Evolutionary conservation across 805 yeast species (phyloP).

Genomic region (Clavispora carvajalis): DNA sequence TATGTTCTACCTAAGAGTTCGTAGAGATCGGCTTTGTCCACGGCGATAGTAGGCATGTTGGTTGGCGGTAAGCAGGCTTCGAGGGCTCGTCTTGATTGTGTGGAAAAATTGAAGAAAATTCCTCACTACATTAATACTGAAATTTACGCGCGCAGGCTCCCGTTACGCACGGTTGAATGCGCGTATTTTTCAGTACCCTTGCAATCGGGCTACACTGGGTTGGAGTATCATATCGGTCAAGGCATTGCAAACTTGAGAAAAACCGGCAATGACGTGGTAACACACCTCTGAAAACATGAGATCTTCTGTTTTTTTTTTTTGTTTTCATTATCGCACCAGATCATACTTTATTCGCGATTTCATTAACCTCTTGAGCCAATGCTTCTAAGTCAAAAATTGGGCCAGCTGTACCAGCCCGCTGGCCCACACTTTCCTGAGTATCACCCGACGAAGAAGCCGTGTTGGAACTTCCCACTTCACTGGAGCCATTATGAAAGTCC

Average conservation of each 20-base stretch:
- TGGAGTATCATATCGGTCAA: too few relatives aligned
- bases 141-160: slow-evolving; percentile 8
- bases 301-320: neutral
- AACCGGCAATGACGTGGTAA: too few relatives aligned
- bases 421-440: neutral
- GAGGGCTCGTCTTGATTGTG: neutral
- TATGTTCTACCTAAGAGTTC: slow-evolving; percentile 56
- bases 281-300: too few relatives aligned
- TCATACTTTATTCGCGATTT: slow-evolving; percentile 31
- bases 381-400: slow-evolving; percentile 43
- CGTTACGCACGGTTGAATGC: neutral
- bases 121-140: slow-evolving; percentile 10
- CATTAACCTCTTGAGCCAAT: slow-evolving; percentile 38
- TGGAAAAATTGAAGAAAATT: slow-evolving; percentile 10
- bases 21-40: slow-evolving; percentile 89
- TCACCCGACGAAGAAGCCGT: neutral
- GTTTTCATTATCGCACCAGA: slow-evolving; percentile 3
- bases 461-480: neutral
- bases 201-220: neutral
- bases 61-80: neutral
- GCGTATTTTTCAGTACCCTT: slow-evolving; percentile 1
- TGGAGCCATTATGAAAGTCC: neutral
- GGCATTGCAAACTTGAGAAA: too few relatives aligned
- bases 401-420: neutral
- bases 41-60: slow-evolving; percentile 92